phyloP scores from a whole-genome alignment of 495 filamentous ascomycete species.

The Penicillium canescens region DNA sequence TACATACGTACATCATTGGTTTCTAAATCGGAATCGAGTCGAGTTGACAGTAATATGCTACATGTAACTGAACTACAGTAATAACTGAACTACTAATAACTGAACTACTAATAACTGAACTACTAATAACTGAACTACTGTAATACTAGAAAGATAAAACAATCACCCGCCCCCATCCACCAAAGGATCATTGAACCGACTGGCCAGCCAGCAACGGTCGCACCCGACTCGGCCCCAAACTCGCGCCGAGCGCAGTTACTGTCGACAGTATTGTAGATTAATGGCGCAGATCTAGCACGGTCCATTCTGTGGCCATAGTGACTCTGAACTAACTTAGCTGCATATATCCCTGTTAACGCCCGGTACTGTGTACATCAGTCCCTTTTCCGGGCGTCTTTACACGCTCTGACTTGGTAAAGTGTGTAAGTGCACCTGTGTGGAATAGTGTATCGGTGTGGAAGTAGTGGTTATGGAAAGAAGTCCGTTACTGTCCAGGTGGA shows the following conservation, averaged over 20 bases:
- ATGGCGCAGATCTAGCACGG: constrained; percentile 21
- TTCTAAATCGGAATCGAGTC: too few species aligned
- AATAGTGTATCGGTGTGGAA: neutral
- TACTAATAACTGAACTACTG: neutral
- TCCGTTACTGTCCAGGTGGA: neutral
- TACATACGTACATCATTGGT: too few species aligned
- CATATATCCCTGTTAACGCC: constrained; percentile 1
- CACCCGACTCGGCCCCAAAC: constrained; percentile 26
- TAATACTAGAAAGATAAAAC: neutral
- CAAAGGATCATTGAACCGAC: constrained; percentile 23
- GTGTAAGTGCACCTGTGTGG: neutral
- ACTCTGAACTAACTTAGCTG: neutral
- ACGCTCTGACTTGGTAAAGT: neutral
- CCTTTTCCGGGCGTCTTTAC: neutral
- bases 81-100: neutral
- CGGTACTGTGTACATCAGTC: neutral
- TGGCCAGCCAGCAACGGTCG: constrained; percentile 21
- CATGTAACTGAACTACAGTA: neutral
- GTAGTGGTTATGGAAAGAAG: neutral
- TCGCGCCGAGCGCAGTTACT: constrained; percentile 8
- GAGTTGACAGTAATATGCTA: neutral
- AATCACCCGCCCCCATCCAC: constrained; percentile 4
- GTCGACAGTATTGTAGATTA: constrained; percentile 3
- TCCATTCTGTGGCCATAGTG: constrained; percentile 3
- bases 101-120: neutral